Base-by-base conservation (phyloP, 1,139 yeast genomes). In the Blastobotrys arbuscula region DNA sequence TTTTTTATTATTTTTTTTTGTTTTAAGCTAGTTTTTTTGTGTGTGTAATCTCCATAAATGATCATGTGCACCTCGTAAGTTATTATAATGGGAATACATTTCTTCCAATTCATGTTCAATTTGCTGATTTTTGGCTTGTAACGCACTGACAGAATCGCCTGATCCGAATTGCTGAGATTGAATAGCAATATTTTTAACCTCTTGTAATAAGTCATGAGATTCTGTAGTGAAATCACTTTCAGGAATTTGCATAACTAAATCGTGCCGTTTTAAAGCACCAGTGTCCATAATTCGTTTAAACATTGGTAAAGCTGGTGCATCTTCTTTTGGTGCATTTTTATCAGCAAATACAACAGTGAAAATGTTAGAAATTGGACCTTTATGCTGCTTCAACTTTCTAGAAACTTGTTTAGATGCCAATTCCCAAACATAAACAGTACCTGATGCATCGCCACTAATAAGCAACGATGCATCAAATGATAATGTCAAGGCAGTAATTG, bases 381-480 rank as follows among this genome's bases (percentile, higher is more conserved):
- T 58, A 46, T 82, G 71, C 21, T 81, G 78, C 49, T 82, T 79
- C 54, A 84, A 73, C 23, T 81, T 77, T 59, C 82, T 81, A 23
- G 82, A 71, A 19, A 85, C 81, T 68, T 92, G 97, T 59, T 79
- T 79, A 1, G 96, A 83, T 6, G 80, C 78, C 8, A 84, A 73
- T 63, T 90, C 97, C 59, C 85, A 76, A 0, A 83, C 76, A 46
- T 77, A 76, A 1, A 87, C 79, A 35, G 78, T 73, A 1, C 97
- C 97, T 18, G 63, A 62, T 0, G 74, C 67, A 62, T 87, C 95
- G 20, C 97, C 97, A 9, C 90, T 79, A 2, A 85, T 70, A 9
- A 92, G 60, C 40, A 71, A 65, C 20, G 90, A 80, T 2, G 94
- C 96, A 61, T 92, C 97, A 60, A 84, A 71, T 1, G 90, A 81